Evolutionary conservation across 2,329 filamentous ascomycete genomes (phyloP).

Genomic region (Colletotrichum tofieldiae): DNA sequence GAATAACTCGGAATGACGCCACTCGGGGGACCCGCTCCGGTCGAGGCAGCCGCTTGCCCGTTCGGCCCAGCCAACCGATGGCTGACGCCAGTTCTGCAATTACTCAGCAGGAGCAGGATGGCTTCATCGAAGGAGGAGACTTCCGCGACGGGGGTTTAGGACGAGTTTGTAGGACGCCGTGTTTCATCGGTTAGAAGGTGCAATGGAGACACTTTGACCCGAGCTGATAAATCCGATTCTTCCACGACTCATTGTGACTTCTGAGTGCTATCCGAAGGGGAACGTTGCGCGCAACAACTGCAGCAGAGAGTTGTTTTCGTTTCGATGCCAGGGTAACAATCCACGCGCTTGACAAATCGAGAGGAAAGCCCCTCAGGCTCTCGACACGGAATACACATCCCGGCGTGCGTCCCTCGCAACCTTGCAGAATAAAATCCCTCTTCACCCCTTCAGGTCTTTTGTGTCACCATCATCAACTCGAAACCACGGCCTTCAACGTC

Average conservation of each 20-base stretch:
- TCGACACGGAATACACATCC: constrained; percentile 9
- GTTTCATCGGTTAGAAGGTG: background rate
- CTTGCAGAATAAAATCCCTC: constrained; percentile 32
- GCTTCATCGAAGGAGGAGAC: background rate
- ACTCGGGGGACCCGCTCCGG: constrained; percentile 9
- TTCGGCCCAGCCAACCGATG: background rate
- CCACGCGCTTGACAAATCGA: constrained; percentile 3
- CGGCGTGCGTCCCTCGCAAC: background rate
- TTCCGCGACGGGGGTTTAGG: background rate
- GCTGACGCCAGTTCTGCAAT: constrained; percentile 17
- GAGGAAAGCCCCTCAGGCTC: background rate
- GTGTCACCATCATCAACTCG: constrained; percentile 24
- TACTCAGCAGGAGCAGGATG: constrained; percentile 30
- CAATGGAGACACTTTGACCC: background rate
- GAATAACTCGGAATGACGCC: constrained; percentile 37
- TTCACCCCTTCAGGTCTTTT: background rate
- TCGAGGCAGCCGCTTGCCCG: background rate
- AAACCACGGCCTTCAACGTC: constrained; percentile 24
- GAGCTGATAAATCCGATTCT: constrained; percentile 12
- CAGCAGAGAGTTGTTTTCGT: background rate
- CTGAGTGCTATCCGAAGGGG: background rate
- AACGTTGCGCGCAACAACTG: background rate
- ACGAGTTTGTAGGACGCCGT: background rate
- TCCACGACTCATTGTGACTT: background rate
- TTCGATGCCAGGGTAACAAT: background rate